Base-by-base conservation (phyloP, 768 basidiomycete species). In the Suillus spraguei region DNA sequence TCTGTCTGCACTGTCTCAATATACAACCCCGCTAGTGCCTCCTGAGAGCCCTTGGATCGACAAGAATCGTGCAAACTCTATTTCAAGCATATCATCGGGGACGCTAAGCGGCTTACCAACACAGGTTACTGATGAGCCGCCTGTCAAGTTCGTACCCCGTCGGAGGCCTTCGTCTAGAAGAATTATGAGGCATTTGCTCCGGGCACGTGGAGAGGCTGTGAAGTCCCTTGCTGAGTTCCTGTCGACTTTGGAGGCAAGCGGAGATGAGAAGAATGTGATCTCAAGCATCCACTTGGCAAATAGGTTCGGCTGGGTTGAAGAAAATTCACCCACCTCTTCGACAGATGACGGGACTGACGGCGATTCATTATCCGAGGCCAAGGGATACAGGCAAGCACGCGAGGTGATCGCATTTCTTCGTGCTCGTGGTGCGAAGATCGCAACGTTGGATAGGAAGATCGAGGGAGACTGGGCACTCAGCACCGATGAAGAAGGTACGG, bases 161-260 rank as follows among this genome's bases (percentile, higher is more conserved):
- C 77, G 76, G 36, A 76, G 84, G 28, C 88, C 94, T 2, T 89
- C 94, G 11, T 89, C 93, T 10, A 87, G 93, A 52, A 85, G 88
- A 52, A 86, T 97, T 63, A 88, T 98, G 68, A 91, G 93, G 22
- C 94, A 97, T 76, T 91, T 97, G 62, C 80, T 98, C 59, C 84
- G 92, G 20, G 89, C 91, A 32, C 89, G 96, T n/a, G 84, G 88
- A 5, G 88, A 94, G 72, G 94, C 95, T 17, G 85, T 89, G 41
- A 86, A 87, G 64, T 87, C 88, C 7, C 84, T 98, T 20, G 88
- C 89, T 20, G 76, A 77, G 59, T 89, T 93, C 72, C 86, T 97
- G 63, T 83, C 85, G 41, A 83, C 89, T 61, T 77, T 96, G 63
- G 85, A 82, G 73, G 68, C 74, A 32, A 74, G 81, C 73, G 75